Conservation (phyloP, 2,329 filamentous ascomycete species). For the Penicillium sp. region DNA sequence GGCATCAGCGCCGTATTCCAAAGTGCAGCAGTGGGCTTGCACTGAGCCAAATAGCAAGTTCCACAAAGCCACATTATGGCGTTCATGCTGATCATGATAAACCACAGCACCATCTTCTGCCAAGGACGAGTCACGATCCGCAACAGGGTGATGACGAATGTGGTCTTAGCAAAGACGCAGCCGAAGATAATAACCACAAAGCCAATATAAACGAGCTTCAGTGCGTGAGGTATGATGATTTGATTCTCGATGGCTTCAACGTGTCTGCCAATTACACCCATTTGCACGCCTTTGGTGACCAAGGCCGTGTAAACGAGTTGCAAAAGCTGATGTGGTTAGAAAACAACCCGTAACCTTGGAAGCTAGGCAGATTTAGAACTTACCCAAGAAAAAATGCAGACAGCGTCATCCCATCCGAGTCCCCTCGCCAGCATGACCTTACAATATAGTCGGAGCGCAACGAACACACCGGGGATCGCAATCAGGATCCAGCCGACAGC, state of each 20-base stretch:
- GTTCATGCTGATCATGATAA: slow-evolving; percentile 3
- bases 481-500: slow-evolving; percentile 4
- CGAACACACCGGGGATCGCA: background rate
- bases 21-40: background rate
- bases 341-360: background rate
- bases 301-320: background rate
- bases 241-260: background rate
- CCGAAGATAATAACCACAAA: slow-evolving; percentile 4
- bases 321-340: background rate
- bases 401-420: background rate
- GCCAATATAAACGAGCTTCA: slow-evolving; percentile 3
- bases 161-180: slow-evolving; percentile 3
- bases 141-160: slow-evolving; percentile 2
- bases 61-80: slow-evolving; percentile 1
- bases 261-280: background rate
- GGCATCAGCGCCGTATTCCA: background rate
- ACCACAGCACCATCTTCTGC: background rate
- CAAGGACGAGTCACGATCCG: background rate
- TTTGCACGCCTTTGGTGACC: background rate
- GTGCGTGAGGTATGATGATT: background rate
- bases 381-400: background rate
- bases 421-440: background rate
- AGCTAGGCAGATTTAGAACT: background rate
- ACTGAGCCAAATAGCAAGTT: background rate
- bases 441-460: background rate